Evolutionary conservation across 2,329 filamentous ascomycete species (phyloP).

Genomic region (Stemphylium vesicarium): DNA sequence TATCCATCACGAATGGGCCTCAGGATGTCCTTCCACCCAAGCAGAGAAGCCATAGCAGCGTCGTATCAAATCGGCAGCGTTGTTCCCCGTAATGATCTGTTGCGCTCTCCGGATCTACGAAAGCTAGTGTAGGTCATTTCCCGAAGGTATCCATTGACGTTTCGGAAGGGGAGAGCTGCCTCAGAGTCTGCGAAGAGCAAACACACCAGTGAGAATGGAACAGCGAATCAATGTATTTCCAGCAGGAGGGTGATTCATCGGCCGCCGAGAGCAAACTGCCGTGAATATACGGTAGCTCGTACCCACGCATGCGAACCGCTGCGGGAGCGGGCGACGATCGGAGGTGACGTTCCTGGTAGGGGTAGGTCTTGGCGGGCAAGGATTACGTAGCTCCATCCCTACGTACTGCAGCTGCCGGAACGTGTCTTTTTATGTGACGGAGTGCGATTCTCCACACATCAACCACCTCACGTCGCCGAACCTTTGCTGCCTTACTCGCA

Average conservation of each 20-base stretch:
- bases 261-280: background rate
- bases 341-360: slow-evolving; percentile 31
- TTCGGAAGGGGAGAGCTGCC: background rate
- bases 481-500: slow-evolving; percentile 19
- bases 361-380: slow-evolving; percentile 39
- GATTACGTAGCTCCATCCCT: slow-evolving; percentile 32
- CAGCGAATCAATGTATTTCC: background rate
- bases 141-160: background rate
- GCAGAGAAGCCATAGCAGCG: slow-evolving; percentile 25
- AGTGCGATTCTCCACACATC: slow-evolving; percentile 11
- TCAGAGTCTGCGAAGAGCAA: background rate
- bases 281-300: background rate
- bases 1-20: slow-evolving; percentile 50
- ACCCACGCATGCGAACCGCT: slow-evolving; percentile 2
- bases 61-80: background rate
- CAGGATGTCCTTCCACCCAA: slow-evolving; percentile 50
- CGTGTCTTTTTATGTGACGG: slow-evolving; percentile 46
- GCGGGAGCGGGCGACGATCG: slow-evolving; percentile 17
- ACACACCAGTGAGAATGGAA: background rate
- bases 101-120: background rate
- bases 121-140: background rate
- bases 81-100: background rate
- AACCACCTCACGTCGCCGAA: slow-evolving; percentile 22
- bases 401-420: slow-evolving; percentile 36
- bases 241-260: background rate